These are phyloP conservation scores for Debaryomyces castellii DNA, from an alignment of 805 yeast genomes.

Conservation along the genomic window DNA sequence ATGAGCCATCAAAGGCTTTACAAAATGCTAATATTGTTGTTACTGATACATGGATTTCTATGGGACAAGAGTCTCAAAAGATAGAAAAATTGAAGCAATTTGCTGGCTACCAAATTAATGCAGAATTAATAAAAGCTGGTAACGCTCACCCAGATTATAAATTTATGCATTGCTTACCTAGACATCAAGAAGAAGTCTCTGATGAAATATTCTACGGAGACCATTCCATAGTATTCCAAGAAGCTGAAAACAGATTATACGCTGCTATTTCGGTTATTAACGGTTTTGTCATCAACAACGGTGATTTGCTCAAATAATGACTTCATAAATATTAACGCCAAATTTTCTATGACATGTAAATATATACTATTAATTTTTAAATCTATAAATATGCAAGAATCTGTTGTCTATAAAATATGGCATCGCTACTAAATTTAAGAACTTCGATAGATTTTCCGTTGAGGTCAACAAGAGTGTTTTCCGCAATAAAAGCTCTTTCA, in stretches of 20 bases:
- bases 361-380: neutral
- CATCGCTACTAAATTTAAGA: constrained; percentile 5
- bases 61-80: constrained; percentile 88
- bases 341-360: neutral
- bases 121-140: constrained; percentile 55
- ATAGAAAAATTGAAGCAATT: constrained; percentile 68
- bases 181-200: constrained; percentile 85
- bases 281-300: constrained; percentile 77
- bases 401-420: constrained; percentile 9
- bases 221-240: constrained; percentile 75
- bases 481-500: constrained; percentile 1
- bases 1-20: constrained; percentile 71
- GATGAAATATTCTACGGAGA: constrained; percentile 84
- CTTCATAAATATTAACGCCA: neutral
- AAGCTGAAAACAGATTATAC: constrained; percentile 89
- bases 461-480: neutral
- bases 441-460: constrained; percentile 8
- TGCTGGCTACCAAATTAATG: constrained; percentile 75
- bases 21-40: constrained; percentile 72
- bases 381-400: constrained; percentile 10
- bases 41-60: constrained; percentile 91
- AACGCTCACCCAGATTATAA: constrained; percentile 63
- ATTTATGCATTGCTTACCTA: constrained; percentile 94
- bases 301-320: constrained; percentile 32
- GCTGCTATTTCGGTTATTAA: constrained; percentile 91